These are phyloP conservation scores for Trichoderma endophyticum DNA, from an alignment of 2,329 filamentous ascomycete genomes.

Conservation along the genomic window DNA sequence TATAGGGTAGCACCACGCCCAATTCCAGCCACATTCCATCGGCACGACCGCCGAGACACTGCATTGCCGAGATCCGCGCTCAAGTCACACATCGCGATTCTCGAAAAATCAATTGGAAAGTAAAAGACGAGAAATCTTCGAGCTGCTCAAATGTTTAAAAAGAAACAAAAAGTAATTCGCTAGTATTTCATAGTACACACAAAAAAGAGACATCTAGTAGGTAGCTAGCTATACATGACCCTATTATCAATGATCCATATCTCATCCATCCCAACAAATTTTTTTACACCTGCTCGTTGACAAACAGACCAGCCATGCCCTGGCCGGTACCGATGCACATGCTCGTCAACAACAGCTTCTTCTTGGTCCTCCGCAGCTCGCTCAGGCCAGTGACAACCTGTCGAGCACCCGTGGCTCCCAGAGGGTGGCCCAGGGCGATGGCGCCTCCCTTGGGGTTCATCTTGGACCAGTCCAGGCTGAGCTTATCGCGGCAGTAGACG, in stretches of 20 bases:
- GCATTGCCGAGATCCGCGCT: slow-evolving; percentile 1
- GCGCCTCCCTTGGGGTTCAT: slow-evolving; percentile 80
- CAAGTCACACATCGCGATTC: not conserved
- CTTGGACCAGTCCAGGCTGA: slow-evolving; percentile 70
- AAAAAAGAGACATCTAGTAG: not conserved
- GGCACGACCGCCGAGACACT: not conserved
- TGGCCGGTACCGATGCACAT: slow-evolving; percentile 79
- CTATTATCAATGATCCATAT: not conserved
- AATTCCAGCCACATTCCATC: not conserved
- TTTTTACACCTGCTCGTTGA: slow-evolving; percentile 19
- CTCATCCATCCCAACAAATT: not conserved
- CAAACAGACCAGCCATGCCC: slow-evolving; percentile 65
- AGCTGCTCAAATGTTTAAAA: too few species aligned
- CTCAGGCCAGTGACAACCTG: slow-evolving; percentile 89
- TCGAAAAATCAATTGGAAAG: not conserved
- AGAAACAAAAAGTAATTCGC: not conserved
- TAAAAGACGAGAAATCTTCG: not conserved
- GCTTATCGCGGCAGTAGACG: slow-evolving; percentile 78
- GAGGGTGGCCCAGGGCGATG: slow-evolving; percentile 77
- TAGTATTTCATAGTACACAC: slow-evolving; percentile 4
- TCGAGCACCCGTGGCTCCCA: slow-evolving; percentile 73
- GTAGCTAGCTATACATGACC: not conserved
- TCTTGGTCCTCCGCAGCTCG: slow-evolving; percentile 78
- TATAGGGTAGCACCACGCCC: not conserved
- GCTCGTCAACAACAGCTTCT: slow-evolving; percentile 86